phyloP scores from a whole-genome alignment of 495 filamentous ascomycete genomes.

The Tuber indicum region DNA sequence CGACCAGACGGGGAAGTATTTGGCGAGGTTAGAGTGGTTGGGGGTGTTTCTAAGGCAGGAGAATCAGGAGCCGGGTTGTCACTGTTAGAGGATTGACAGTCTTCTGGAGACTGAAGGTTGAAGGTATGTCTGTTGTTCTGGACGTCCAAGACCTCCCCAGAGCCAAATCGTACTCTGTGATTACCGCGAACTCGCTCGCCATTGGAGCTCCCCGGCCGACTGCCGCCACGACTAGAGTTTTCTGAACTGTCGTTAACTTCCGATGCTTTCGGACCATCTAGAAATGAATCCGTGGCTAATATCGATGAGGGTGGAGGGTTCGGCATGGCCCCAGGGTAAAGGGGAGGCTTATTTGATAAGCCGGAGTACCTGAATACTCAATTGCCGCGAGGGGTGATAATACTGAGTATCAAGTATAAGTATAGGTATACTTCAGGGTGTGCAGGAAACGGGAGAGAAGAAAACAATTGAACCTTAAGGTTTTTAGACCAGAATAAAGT shows the following conservation, averaged over 20 bases:
- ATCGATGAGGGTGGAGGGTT: background rate
- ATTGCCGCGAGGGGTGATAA: background rate
- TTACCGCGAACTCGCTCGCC: conserved; percentile 18
- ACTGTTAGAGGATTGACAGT: background rate
- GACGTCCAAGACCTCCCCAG: conserved; percentile 28
- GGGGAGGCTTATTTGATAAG: background rate
- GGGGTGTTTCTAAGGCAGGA: conserved; percentile 7
- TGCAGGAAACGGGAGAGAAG: background rate
- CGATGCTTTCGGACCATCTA: background rate
- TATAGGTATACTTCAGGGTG: background rate
- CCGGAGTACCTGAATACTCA: background rate
- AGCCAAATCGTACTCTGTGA: conserved; percentile 35
- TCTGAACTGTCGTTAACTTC: conserved; percentile 2
- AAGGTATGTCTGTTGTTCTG: conserved; percentile 30
- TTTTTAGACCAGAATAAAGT: background rate
- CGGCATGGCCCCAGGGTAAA: background rate
- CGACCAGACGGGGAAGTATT: conserved; percentile 9
- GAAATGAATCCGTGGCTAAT: background rate
- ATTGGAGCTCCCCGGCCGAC: conserved; percentile 23
- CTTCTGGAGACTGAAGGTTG: conserved; percentile 23
- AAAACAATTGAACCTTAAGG: background rate
- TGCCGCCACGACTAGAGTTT: conserved; percentile 13
- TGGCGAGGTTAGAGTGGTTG: conserved; percentile 22
- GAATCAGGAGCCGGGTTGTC: background rate
- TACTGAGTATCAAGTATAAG: background rate